Evolutionary conservation across 2,329 filamentous ascomycete genomes (phyloP).

Genomic region (Aureobasidium sp.): DNA sequence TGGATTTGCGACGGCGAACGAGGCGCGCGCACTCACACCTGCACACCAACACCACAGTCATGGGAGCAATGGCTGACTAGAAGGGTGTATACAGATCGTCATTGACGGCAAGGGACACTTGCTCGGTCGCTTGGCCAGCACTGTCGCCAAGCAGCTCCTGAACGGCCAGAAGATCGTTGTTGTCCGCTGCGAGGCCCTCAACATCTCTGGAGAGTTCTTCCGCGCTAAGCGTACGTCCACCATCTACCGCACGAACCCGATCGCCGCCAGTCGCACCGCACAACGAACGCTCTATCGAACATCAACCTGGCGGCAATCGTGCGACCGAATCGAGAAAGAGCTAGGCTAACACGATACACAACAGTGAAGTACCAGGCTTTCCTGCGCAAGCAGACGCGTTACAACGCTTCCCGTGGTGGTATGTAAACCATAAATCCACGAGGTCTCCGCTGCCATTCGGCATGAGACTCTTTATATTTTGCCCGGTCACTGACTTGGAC

Average conservation of each 20-base stretch:
- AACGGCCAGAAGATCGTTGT: slow-evolving; percentile 99
- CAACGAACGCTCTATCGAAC: neutral
- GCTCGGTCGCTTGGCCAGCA: slow-evolving; percentile 96
- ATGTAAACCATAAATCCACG: slow-evolving; percentile 38
- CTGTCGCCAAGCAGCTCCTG: slow-evolving; percentile 97
- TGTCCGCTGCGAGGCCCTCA: slow-evolving; percentile 97
- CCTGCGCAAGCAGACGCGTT: slow-evolving; percentile 99
- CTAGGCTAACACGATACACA: slow-evolving; percentile 21
- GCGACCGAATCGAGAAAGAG: slow-evolving; percentile 12
- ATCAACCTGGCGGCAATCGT: neutral
- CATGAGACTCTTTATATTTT: slow-evolving; percentile 15
- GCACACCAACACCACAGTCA: slow-evolving; percentile 9
- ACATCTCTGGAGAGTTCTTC: slow-evolving; percentile 99
- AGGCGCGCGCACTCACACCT: neutral
- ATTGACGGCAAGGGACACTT: slow-evolving; percentile 99
- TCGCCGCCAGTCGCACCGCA: slow-evolving; percentile 4
- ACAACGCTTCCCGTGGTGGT: slow-evolving; percentile 98
- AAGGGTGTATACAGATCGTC: slow-evolving; percentile 61
- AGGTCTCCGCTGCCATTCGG: slow-evolving; percentile 4
- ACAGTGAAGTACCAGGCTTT: slow-evolving; percentile 99
- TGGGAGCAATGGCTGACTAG: slow-evolving; percentile 15
- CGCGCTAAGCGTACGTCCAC: slow-evolving; percentile 93
- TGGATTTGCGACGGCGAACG: neutral
- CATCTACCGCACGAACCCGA: slow-evolving; percentile 14
- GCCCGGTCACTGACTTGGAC: slow-evolving; percentile 15